These are phyloP conservation scores for Naganishia vishniacii DNA, from an alignment of 768 basidiomycete genomes.

Conservation along the genomic window DNA sequence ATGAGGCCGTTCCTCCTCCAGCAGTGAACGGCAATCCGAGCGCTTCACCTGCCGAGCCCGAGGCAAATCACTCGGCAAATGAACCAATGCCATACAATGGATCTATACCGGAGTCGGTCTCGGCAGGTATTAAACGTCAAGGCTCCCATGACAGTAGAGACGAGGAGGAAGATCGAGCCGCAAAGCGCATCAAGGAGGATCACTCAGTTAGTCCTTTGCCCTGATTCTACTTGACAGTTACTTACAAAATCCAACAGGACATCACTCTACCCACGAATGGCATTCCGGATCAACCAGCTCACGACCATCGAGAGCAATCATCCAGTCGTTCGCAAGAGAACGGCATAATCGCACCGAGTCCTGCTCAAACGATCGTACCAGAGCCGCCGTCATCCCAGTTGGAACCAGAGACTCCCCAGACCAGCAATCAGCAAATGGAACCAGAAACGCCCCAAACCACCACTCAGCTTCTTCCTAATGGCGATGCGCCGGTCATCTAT, in stretches of 20 bases:
- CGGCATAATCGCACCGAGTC: background rate
- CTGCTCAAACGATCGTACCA: background rate
- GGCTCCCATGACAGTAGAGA: conserved; percentile 1
- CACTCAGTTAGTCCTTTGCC: conserved; percentile 6
- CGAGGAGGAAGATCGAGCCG: conserved; percentile 2
- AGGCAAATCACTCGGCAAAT: background rate
- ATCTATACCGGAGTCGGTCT: background rate
- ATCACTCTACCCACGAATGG: background rate
- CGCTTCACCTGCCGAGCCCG: background rate
- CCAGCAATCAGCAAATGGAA: background rate
- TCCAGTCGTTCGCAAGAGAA: background rate
- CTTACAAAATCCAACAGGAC: background rate
- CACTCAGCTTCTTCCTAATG: background rate
- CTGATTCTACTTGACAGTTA: background rate
- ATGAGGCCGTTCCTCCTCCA: background rate
- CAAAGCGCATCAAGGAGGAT: conserved; percentile 13
- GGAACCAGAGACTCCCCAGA: conserved; percentile 9
- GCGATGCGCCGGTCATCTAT: conserved; percentile 17
- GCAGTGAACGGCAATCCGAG: background rate
- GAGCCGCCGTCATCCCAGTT: background rate
- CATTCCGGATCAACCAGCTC: background rate
- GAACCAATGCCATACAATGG: background rate
- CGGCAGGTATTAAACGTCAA: conserved; percentile 10
- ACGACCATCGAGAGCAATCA: background rate
- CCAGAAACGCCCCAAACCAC: too few species aligned